Evolutionary conservation across 2,329 filamentous ascomycete species (phyloP).

Genomic region (Fusarium dlaminii): DNA sequence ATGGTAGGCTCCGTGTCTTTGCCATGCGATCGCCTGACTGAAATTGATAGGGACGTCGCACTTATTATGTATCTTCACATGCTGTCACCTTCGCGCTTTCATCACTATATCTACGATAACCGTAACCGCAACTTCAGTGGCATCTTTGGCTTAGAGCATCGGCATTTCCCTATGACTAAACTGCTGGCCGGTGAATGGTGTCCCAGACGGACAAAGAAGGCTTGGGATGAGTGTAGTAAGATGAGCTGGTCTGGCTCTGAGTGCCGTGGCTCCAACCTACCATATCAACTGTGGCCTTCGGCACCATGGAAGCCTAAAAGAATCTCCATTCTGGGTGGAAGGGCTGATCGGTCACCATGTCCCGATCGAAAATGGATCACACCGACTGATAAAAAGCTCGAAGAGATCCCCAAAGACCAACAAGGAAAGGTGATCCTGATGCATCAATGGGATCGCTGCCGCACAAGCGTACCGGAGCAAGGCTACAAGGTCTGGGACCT

Average conservation of each 20-base stretch:
- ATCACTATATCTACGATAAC: conserved; percentile 1
- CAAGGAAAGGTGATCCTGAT: neutral
- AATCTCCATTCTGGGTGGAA: neutral
- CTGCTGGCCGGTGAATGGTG: neutral
- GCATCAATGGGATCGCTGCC: neutral
- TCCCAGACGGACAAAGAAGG: neutral
- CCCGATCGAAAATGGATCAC: neutral
- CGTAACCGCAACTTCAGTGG: neutral
- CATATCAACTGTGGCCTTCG: neutral
- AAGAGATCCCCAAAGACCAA: fast-evolving
- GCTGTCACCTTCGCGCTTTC: neutral
- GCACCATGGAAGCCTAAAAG: neutral
- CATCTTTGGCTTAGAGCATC: neutral
- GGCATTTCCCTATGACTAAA: neutral
- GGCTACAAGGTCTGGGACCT: neutral
- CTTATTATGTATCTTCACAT: conserved; percentile 11
- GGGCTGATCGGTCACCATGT: neutral
- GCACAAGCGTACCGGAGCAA: neutral
- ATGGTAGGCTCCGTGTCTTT: neutral
- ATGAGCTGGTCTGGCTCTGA: neutral
- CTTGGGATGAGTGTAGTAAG: neutral
- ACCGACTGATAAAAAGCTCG: fast-evolving
- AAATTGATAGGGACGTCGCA: neutral
- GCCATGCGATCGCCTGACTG: fast-evolving
- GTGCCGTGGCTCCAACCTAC: neutral